Percentiles rank a stretch among this genome's conserved stretches.
phyloP scores from a whole-genome alignment of 2,329 filamentous ascomycete genomes.

The Aspergillus clavatus region DNA sequence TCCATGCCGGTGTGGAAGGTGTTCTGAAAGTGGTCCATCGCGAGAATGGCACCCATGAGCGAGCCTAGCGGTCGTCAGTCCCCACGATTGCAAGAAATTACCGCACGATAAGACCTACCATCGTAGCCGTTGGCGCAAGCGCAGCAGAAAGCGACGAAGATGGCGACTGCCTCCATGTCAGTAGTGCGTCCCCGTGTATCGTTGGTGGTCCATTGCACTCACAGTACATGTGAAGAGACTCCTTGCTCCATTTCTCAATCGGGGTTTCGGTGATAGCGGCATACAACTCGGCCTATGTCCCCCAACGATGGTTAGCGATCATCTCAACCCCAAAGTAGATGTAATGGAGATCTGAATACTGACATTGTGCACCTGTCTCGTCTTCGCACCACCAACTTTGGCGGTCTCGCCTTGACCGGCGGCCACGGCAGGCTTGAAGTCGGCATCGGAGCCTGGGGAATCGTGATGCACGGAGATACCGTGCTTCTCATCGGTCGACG shows the following conservation, averaged over 20 bases:
- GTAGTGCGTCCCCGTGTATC: slow-evolving; percentile 14
- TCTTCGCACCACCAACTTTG: slow-evolving; percentile 31
- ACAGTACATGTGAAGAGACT: slow-evolving; percentile 29
- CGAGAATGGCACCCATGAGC: slow-evolving; percentile 27
- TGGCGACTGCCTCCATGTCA: slow-evolving; percentile 31
- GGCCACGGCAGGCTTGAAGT: not conserved
- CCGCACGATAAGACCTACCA: slow-evolving; percentile 10
- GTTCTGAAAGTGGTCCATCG: slow-evolving; percentile 33
- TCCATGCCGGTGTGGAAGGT: slow-evolving; percentile 38
- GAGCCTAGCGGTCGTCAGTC: slow-evolving; percentile 19
- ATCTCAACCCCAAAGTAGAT: too few relatives aligned
- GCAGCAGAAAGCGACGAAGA: slow-evolving; percentile 40
- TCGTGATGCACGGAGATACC: not conserved
- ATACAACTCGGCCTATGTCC: slow-evolving; percentile 47
- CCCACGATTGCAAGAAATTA: too few relatives aligned
- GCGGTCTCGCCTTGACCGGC: slow-evolving; percentile 16
- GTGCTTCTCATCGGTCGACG: not conserved
- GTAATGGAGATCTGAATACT: too few relatives aligned
- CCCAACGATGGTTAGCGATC: too few relatives aligned
- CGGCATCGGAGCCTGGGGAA: not conserved
- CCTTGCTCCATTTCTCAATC: slow-evolving; percentile 33
- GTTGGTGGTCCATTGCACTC: slow-evolving; percentile 4
- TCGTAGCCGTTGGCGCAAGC: slow-evolving; percentile 32
- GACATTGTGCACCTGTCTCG: slow-evolving; percentile 43
- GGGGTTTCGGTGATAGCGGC: slow-evolving; percentile 46